phyloP scores from a whole-genome alignment of 75 land plant genomes.

The Picea sitchensis region DNA sequence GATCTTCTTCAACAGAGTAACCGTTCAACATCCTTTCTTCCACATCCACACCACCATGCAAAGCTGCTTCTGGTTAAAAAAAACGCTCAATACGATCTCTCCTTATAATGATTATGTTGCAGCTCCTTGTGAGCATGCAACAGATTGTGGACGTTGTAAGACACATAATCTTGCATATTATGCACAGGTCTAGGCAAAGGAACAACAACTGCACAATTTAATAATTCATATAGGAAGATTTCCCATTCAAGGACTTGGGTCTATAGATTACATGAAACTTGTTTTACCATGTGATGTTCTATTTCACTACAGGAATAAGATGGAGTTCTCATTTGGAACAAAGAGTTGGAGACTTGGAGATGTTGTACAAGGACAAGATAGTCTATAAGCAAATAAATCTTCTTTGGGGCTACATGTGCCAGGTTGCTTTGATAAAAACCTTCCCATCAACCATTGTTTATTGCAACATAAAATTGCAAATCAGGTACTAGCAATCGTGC shows the following conservation, averaged over 20 bases:
- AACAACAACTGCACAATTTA: constrained; percentile 79
- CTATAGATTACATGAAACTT: constrained; percentile 55
- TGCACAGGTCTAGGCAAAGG: constrained; percentile 75
- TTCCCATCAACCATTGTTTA: constrained; percentile 69
- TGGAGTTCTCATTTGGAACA: constrained; percentile 91
- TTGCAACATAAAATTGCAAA: constrained; percentile 82
- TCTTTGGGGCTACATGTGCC: constrained; percentile 94
- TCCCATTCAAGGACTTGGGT: constrained; percentile 35
- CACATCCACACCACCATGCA: too few species aligned
- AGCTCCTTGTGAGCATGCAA: constrained; percentile 87
- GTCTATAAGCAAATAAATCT: constrained; percentile 21
- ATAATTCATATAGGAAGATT: constrained; percentile 73
- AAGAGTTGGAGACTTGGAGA: constrained; percentile 58
- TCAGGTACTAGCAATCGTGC: constrained; percentile 67
- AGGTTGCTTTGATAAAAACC: constrained; percentile 86
- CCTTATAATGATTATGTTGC: constrained; percentile 65
- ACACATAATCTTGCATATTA: constrained; percentile 76
- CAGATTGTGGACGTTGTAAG: constrained; percentile 88
- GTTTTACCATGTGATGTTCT: constrained; percentile 74
- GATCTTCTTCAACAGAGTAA: too few species aligned
- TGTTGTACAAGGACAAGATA: constrained; percentile 2
- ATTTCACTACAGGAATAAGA: constrained; percentile 92
- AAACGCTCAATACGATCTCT: constrained; percentile 65
- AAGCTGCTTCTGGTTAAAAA: neutral
- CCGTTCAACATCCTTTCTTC: too few species aligned